These are phyloP conservation scores for Ogataea naganishii DNA, from an alignment of 805 yeast genomes.

Conservation along the genomic window DNA sequence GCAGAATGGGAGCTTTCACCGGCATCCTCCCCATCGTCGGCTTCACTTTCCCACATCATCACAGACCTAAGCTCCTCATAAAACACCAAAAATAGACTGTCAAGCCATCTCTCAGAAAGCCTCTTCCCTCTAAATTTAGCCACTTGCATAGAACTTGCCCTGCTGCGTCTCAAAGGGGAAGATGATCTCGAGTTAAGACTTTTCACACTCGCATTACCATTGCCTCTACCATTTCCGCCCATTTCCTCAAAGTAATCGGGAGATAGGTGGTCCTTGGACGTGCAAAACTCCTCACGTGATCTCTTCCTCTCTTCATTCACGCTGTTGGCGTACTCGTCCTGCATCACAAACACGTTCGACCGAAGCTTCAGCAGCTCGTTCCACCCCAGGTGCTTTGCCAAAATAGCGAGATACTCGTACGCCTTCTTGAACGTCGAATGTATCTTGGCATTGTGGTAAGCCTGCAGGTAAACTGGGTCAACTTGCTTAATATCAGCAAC, in stretches of 20 bases:
- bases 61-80: constrained; percentile 72
- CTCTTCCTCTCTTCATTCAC: constrained; percentile 10
- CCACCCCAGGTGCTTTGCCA: constrained; percentile 76
- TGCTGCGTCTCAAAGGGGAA: constrained; percentile 6
- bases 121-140: constrained; percentile 32
- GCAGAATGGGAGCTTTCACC: constrained; percentile 42
- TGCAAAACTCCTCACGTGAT: neutral
- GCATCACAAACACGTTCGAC: constrained; percentile 74
- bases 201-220: constrained; percentile 1
- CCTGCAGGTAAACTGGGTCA: constrained; percentile 38
- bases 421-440: constrained; percentile 49
- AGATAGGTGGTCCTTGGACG: constrained; percentile 9
- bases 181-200: constrained; percentile 13
- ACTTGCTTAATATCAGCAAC: constrained; percentile 28
- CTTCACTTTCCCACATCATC: constrained; percentile 43
- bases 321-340: constrained; percentile 41
- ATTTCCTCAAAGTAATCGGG: constrained; percentile 11
- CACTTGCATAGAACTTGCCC: constrained; percentile 8
- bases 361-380: constrained; percentile 59
- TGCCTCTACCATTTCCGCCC: neutral
- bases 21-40: constrained; percentile 12
- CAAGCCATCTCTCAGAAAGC: constrained; percentile 68
- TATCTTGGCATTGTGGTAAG: constrained; percentile 40
- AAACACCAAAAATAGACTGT: constrained; percentile 54
- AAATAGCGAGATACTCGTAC: constrained; percentile 61